These are phyloP conservation scores for Papiliotrema terrestris DNA, from an alignment of 1,284 basidiomycete genomes.

Conservation along the genomic window DNA sequence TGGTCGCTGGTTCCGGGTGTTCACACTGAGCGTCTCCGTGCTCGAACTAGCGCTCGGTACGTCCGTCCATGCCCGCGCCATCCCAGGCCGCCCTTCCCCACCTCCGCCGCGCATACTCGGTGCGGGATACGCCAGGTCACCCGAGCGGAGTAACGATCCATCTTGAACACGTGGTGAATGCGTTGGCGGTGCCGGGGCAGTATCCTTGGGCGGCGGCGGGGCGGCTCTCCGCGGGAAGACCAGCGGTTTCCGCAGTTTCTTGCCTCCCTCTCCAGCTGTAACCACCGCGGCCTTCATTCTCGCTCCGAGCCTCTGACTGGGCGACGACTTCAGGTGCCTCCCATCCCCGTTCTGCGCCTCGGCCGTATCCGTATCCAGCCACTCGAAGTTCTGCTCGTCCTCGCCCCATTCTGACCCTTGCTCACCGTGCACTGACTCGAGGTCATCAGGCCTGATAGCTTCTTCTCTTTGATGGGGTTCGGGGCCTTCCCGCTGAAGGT, in stretches of 20 bases:
- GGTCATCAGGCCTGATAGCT: not conserved
- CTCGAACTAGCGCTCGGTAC: not conserved
- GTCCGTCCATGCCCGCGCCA: slow-evolving; percentile 1
- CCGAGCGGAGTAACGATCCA: not conserved
- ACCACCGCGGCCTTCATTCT: slow-evolving; percentile 6
- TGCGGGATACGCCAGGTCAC: not conserved
- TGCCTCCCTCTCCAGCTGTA: slow-evolving; percentile 2
- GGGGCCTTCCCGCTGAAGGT: not conserved
- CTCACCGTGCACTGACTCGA: slow-evolving; percentile 41
- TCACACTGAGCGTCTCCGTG: not conserved
- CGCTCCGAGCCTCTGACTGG: slow-evolving; percentile 2
- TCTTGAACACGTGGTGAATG: not conserved
- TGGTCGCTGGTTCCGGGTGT: not conserved
- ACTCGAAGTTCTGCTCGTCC: slow-evolving; percentile 43
- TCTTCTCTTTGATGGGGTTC: not conserved
- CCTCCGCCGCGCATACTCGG: too few relatives aligned
- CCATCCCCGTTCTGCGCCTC: slow-evolving; percentile 29
- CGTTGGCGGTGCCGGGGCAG: not conserved
- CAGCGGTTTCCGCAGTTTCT: slow-evolving; percentile 14
- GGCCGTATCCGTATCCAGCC: slow-evolving; percentile 35
- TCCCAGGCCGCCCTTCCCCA: not conserved
- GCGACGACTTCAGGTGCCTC: slow-evolving; percentile 2
- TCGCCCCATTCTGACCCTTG: slow-evolving; percentile 47
- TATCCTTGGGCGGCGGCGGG: slow-evolving; percentile 14
- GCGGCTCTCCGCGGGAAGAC: slow-evolving; percentile 14